These are phyloP conservation scores for Arthrobotrys conoides DNA, from an alignment of 2,329 filamentous ascomycete genomes.

Conservation along the genomic window DNA sequence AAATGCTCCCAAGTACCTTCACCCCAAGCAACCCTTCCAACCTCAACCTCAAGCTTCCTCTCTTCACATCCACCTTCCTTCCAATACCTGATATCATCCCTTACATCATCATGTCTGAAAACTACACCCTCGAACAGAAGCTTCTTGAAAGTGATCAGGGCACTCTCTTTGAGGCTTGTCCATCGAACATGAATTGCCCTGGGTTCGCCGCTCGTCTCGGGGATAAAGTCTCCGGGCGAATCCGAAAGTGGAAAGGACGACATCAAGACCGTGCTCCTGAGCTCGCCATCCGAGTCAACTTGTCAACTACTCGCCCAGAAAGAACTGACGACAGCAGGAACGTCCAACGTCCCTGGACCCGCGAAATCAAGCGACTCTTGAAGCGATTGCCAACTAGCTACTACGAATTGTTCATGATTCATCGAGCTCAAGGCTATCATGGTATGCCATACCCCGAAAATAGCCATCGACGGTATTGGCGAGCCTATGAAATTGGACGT, in stretches of 20 bases:
- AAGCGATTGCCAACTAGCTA: constrained; percentile 6
- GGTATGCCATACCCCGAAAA: constrained; percentile 16
- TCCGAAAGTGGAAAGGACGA: constrained; percentile 2
- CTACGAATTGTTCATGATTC: constrained; percentile 34
- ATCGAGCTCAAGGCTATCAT: constrained; percentile 41
- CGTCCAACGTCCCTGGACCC: constrained; percentile 31
- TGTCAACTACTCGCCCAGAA: constrained; percentile 28
- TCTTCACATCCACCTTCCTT: neutral
- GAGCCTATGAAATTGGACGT: constrained; percentile 39
- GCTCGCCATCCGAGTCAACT: constrained; percentile 16
- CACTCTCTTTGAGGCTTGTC: neutral
- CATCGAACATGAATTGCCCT: neutral
- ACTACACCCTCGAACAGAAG: neutral
- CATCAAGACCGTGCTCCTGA: constrained; percentile 24
- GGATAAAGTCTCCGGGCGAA: neutral
- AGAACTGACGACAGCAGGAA: constrained; percentile 2
- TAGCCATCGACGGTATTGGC: neutral
- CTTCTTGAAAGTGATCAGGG: neutral
- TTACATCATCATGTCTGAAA: constrained; percentile 5
- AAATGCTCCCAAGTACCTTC: neutral
- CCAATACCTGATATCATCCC: neutral
- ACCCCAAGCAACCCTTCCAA: neutral
- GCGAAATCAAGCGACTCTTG: constrained; percentile 30
- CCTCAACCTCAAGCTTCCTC: neutral
- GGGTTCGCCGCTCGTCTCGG: neutral